Evolutionary conservation across 2,329 filamentous ascomycete species (phyloP), one percentile per base, ranked within the genome.

Genomic region (Coniochaeta hoffmannii): DNA sequence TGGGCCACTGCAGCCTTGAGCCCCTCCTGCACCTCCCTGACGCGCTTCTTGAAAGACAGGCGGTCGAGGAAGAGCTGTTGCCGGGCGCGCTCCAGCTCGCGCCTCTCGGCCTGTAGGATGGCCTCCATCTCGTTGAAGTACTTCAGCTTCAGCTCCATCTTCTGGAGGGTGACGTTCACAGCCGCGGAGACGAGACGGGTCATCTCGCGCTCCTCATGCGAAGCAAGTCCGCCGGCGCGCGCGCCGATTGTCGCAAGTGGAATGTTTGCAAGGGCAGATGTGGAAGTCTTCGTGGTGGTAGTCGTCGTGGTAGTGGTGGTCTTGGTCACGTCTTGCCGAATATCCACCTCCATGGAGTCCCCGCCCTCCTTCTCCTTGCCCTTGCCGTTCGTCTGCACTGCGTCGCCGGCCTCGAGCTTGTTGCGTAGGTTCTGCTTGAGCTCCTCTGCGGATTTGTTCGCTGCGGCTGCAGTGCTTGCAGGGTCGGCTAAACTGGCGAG

Each of bases 61-160:
- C 94, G 85, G 70, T 99, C 94, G 35, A 97, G 77, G 77, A 97
- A 96, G 17, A 99, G 81, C 69, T 97, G 89, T 70, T 97, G 92
- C 30, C 93, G 85, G 38, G 89, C 90, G 56, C 92, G 85, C 72
- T 99, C 94, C 22, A 99, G 79, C 71, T 99, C 94, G 58, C 92
- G 84, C 57, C 93, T 87, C 75, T 99, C 94, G 6, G 92, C 90
- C 64, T 95, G 89, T 53, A 99, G 79, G 46, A 97, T 87, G 17
- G 89, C 82, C 72, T 99, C 94, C 81, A 99, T 92, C 70, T 99
- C 94, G 64, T 89, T 88, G 73, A 99, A 99, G 69, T 97, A 96
- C 66, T 90, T 87, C 57, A 99, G 80, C 74, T 99, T 99, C 64
- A 97, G 77, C 72, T 97, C 91, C 59, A 97, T 85, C 73, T 99